These are phyloP conservation scores for Coccomyxa sp. DNA, from an alignment of 139 green algal species.

Conservation along the genomic window DNA sequence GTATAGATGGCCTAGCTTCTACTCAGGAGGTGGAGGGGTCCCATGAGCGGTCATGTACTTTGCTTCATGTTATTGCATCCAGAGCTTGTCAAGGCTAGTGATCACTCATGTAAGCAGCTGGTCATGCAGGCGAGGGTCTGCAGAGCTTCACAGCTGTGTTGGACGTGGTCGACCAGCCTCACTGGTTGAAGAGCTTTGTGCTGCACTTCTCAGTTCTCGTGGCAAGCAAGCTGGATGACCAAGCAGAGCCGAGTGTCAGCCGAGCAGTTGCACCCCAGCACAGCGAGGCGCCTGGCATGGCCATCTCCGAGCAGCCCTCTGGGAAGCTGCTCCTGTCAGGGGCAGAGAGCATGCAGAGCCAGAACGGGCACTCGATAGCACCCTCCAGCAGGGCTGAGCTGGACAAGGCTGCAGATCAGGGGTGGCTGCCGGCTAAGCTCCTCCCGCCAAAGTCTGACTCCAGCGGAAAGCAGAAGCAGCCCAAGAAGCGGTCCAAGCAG, in stretches of 20 bases:
- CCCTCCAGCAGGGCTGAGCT: neutral
- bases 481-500: neutral
- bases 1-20: no score
- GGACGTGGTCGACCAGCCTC: neutral
- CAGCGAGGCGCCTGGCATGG: neutral
- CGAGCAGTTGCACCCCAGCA: neutral
- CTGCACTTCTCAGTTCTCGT: constrained; percentile 6
- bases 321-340: neutral
- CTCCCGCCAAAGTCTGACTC: neutral
- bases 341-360: neutral
- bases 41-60: no score
- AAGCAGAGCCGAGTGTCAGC: neutral
- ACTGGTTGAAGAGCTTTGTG: constrained; percentile 6
- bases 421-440: neutral
- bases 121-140: neutral
- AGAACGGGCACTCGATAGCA: neutral
- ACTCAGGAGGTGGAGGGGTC: no score
- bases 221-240: neutral
- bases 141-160: constrained; percentile 5
- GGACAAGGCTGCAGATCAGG: no score
- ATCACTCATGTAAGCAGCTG: no score
- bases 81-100: no score
- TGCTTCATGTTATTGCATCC: no score
- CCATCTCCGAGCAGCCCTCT: neutral
- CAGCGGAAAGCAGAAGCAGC: neutral